Conservation (phyloP, 78 protist species). For the Capsaspora owczarzaki region DNA sequence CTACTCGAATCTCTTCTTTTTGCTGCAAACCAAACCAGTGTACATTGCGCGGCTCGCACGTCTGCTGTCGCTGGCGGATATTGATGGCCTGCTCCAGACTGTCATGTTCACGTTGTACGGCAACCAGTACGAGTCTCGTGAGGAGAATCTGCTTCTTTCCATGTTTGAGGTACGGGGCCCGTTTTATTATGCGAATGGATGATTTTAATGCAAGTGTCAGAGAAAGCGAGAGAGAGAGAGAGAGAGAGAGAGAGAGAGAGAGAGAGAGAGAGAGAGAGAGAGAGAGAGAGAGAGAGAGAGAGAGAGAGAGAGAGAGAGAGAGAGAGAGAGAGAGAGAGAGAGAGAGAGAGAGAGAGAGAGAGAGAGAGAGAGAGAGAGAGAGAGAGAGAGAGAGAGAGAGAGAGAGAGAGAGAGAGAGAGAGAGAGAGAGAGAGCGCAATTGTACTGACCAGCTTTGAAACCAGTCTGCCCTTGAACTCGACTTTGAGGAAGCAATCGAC, state of each 20-base stretch:
- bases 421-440: too few species aligned
- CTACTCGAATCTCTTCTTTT: constrained; percentile 46
- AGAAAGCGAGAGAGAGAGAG: too few species aligned
- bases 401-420: too few species aligned
- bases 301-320: too few species aligned
- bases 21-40: constrained; percentile 36
- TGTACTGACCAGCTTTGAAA: too few species aligned
- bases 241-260: not conserved
- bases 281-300: too few species aligned
- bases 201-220: too few species aligned
- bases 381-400: too few species aligned
- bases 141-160: constrained; percentile 54
- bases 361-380: too few species aligned
- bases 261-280: not conserved
- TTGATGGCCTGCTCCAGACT: constrained; percentile 35
- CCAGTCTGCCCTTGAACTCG: not conserved
- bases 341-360: too few species aligned
- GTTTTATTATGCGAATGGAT: not conserved
- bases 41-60: constrained; percentile 44
- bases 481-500: not conserved
- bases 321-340: too few species aligned
- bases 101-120: constrained; percentile 66
- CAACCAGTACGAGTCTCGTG: constrained; percentile 61
- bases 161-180: constrained; percentile 27
- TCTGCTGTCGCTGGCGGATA: constrained; percentile 38